Percentiles rank a stretch among this genome's conserved stretches.
Evolutionary conservation across 2,329 filamentous ascomycete genomes (phyloP).

Genomic region (Keithomyces neogunnii): DNA sequence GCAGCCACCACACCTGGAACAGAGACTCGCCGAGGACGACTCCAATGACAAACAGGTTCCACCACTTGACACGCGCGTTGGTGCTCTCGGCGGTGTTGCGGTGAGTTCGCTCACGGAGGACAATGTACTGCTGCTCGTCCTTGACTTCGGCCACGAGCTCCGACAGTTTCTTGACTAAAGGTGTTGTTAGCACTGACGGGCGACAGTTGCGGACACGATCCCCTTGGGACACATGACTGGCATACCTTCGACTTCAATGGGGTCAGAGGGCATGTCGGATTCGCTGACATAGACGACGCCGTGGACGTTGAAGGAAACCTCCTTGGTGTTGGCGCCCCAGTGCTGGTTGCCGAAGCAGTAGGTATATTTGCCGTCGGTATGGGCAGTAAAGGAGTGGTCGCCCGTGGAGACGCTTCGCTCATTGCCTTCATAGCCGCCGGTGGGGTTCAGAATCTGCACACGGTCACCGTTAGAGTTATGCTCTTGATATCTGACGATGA

Average conservation of each 20-base stretch:
- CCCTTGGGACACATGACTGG: conserved; percentile 5
- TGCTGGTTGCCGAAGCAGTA: conserved; percentile 99
- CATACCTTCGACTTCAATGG: conserved; percentile 81
- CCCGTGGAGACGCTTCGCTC: conserved; percentile 78
- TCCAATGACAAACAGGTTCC: conserved; percentile 92
- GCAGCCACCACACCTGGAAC: conserved; percentile 99
- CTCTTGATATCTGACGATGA: background rate
- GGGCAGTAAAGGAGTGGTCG: conserved; percentile 85
- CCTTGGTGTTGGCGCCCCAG: conserved; percentile 93
- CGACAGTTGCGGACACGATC: background rate
- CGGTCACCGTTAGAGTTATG: background rate
- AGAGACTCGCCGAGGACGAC: conserved; percentile 85
- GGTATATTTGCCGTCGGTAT: conserved; percentile 76
- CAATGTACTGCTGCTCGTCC: conserved; percentile 96
- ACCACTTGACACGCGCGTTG: conserved; percentile 97
- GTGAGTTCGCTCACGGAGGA: conserved; percentile 90
- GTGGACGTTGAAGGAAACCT: conserved; percentile 98
- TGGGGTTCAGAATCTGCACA: conserved; percentile 68
- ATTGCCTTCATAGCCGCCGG: conserved; percentile 66
- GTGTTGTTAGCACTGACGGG: conserved; percentile 6
- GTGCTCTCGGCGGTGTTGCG: conserved; percentile 98
- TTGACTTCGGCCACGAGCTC: conserved; percentile 87
- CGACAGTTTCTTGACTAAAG: conserved; percentile 67
- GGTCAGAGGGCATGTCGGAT: conserved; percentile 73
- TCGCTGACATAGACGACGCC: conserved; percentile 96